A percentile compares a stretch with the other conserved stretches of the same genome.
Evolutionary conservation across 305 asterid species (phyloP).

Genomic region (Lippia alba): DNA sequence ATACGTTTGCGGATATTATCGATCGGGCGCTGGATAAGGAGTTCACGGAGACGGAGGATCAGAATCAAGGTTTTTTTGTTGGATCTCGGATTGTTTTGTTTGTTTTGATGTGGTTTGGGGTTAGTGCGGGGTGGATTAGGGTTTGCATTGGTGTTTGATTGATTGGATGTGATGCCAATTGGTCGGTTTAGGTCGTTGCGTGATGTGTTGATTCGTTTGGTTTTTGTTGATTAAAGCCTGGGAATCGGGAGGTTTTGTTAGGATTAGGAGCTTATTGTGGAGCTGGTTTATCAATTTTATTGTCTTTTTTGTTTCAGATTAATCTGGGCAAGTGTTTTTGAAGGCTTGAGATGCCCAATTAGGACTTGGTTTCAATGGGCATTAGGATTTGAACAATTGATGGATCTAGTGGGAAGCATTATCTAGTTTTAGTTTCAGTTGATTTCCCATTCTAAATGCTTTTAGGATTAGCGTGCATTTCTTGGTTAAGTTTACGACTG

Average conservation of each 20-base stretch:
- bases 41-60: constrained; percentile 90
- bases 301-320: neutral
- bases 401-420: constrained; percentile 32
- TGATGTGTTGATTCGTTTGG: neutral
- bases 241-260: constrained; percentile 23
- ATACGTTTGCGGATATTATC: constrained; percentile 90
- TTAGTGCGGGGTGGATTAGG: constrained; percentile 29
- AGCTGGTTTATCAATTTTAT: neutral
- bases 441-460: constrained; percentile 7
- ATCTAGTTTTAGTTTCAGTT: constrained; percentile 8
- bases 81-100: constrained; percentile 53
- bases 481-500: constrained; percentile 9
- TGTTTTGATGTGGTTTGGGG: constrained; percentile 7
- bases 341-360: constrained; percentile 21
- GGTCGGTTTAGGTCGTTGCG: neutral
- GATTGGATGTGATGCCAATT: constrained; percentile 18
- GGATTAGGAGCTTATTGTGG: neutral
- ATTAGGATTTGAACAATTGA: constrained; percentile 15
- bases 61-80: constrained; percentile 65
- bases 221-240: constrained; percentile 14
- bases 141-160: constrained; percentile 33
- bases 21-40: constrained; percentile 97
- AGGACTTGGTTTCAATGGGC: constrained; percentile 16
- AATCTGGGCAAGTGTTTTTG: constrained; percentile 3
- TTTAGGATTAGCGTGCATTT: constrained; percentile 3